A percentile compares a stretch with the other conserved stretches of the same genome.
Evolutionary conservation across 2,329 filamentous ascomycete genomes (phyloP).

Genomic region (Penicillium sp.): DNA sequence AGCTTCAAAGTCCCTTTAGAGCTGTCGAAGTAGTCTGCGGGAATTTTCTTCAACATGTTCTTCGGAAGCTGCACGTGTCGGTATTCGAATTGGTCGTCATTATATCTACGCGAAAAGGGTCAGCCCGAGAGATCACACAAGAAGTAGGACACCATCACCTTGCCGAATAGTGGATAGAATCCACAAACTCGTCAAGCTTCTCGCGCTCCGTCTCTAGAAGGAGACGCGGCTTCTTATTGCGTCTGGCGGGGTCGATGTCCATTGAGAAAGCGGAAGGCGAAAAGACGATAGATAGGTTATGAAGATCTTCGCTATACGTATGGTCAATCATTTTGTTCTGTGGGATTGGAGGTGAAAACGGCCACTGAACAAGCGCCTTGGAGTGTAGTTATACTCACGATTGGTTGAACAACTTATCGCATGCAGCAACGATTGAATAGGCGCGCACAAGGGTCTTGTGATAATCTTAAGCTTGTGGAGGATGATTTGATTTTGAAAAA

Average conservation of each 20-base stretch:
- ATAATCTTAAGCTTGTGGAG: neutral
- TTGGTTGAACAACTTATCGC: neutral
- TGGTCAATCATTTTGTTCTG: neutral
- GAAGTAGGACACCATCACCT: constrained; percentile 55
- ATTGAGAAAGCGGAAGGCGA: constrained; percentile 22
- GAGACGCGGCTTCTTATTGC: constrained; percentile 79
- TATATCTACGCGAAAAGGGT: constrained; percentile 62
- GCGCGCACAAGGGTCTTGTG: neutral
- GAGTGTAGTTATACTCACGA: neutral
- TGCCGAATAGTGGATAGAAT: constrained; percentile 91
- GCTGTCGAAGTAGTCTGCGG: constrained; percentile 87
- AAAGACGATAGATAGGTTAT: neutral
- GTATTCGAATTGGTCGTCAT: constrained; percentile 90
- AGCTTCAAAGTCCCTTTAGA: constrained; percentile 90
- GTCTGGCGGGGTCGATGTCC: constrained; percentile 72
- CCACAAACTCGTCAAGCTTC: constrained; percentile 83
- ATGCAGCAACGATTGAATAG: neutral
- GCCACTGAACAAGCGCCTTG: neutral
- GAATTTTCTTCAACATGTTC: constrained; percentile 95
- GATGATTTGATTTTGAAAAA: neutral
- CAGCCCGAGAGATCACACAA: constrained; percentile 14
- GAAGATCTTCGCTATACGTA: neutral
- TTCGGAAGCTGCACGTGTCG: constrained; percentile 97
- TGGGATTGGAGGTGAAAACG: neutral
- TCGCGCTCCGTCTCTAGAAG: constrained; percentile 77